Evolutionary conservation across 306 rosid genomes (phyloP), one percentile per base, ranked within the genome.

Genomic region (Geum urbanum): DNA sequence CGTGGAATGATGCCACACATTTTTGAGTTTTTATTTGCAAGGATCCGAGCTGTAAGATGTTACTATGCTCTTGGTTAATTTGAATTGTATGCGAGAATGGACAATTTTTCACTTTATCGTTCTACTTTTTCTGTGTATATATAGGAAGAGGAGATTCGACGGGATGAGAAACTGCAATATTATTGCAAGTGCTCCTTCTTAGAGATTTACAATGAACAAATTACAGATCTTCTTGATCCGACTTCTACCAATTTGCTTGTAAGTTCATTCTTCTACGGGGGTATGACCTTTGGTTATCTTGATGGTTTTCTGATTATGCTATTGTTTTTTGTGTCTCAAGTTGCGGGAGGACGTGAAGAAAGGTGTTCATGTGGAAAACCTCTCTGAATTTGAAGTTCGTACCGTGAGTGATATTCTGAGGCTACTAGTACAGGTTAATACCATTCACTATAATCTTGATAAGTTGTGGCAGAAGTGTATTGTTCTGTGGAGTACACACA

Each of bases 1-100:
- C 96, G 99, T 37, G 99, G 99, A 83, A 91, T 94, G 95, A 94
- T 96, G 35, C 95, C 99, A 14, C 95, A 96, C 27, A 83, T 94
- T 73, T 94, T 94, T 74, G 99, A 94, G 83, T 94, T 91, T 82
- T 79, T 94, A 67, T 94, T 94, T 83, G 99, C 99, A 32, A 85
- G 99, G 89, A 94, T 94, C 64, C 97, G 88, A 81, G 97, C 97
- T 50, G 99, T 94, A 94, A 90, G 16, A 62, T 73, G 49, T 24
- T 61, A 45, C 27, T 24, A 2, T 20, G 55, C 19, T 51, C 19
- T 70, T 46, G 52, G 76, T 73, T 53, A 75, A 63, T 37, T 66
- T 73, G 67, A 55, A 4, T 63, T 22, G 43, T 35, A 58, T 64
- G 74, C 15, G 51, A 63, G 56, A 50, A 53, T 4, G 19, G 44